These are phyloP conservation scores for Starmera amethionina DNA, from an alignment of 805 yeast genomes.

Conservation along the genomic window DNA sequence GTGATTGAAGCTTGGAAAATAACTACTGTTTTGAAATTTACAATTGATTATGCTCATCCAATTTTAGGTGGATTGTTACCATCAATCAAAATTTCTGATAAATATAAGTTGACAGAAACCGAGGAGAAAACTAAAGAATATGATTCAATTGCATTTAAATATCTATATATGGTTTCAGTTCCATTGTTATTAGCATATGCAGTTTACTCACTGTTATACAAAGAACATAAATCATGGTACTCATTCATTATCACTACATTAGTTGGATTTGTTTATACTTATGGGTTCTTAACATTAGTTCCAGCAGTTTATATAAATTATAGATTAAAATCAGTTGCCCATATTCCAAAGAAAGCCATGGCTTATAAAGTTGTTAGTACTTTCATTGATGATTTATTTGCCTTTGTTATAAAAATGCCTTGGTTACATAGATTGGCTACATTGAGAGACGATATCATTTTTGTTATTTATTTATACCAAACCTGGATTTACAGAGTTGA, in stretches of 20 bases:
- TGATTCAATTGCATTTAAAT: slow-evolving; percentile 29
- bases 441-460: slow-evolving; percentile 30
- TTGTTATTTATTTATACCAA: slow-evolving; percentile 29
- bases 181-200: slow-evolving; percentile 29
- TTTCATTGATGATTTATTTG: slow-evolving; percentile 30
- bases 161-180: slow-evolving; percentile 24
- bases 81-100: slow-evolving; percentile 20
- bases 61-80: slow-evolving; percentile 10
- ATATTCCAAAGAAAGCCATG: slow-evolving; percentile 31
- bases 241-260: slow-evolving; percentile 28
- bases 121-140: slow-evolving; percentile 31
- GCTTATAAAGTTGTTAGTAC: slow-evolving; percentile 31
- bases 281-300: slow-evolving; percentile 29
- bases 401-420: slow-evolving; percentile 33
- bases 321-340: slow-evolving; percentile 32
- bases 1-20: slow-evolving; percentile 33
- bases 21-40: slow-evolving; percentile 25
- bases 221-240: slow-evolving; percentile 32
- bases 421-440: slow-evolving; percentile 31
- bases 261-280: slow-evolving; percentile 31
- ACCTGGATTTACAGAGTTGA: slow-evolving; percentile 32
- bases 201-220: slow-evolving; percentile 25
- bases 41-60: slow-evolving; percentile 9
- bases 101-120: slow-evolving; percentile 24
- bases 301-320: slow-evolving; percentile 32